Evolutionary conservation across 306 rosid genomes (phyloP).

Genomic region (Sicyos edulis): DNA sequence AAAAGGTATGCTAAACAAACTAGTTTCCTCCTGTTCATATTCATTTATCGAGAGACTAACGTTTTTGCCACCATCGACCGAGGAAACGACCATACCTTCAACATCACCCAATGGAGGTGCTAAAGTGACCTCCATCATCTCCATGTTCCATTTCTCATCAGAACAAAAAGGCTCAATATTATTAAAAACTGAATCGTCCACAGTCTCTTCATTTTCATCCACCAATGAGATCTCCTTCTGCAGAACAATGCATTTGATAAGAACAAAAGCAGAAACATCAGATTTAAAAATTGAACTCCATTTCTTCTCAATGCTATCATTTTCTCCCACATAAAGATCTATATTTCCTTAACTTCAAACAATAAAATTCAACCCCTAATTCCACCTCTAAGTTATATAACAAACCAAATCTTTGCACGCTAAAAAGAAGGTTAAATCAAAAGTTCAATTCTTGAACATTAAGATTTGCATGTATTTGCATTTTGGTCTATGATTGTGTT

Average conservation of each 20-base stretch:
- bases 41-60: constrained; percentile 11
- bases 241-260: not conserved
- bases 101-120: constrained; percentile 30
- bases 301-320: not conserved
- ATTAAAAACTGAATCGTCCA: constrained; percentile 33
- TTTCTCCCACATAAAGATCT: not conserved
- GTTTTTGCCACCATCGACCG: constrained; percentile 20
- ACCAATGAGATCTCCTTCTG: constrained; percentile 23
- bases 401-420: too few species aligned
- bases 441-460: not conserved
- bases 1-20: not conserved
- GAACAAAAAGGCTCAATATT: constrained; percentile 23
- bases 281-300: not conserved
- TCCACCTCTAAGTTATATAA: not conserved
- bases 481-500: not conserved
- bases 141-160: constrained; percentile 29
- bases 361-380: not conserved
- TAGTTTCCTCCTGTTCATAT: constrained; percentile 20
- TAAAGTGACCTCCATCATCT: constrained; percentile 30
- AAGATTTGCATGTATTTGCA: not conserved
- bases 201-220: constrained; percentile 32
- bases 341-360: not conserved
- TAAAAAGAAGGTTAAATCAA: not conserved
- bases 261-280: not conserved
- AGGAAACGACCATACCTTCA: constrained; percentile 23